These are phyloP conservation scores for Fragilaria radians DNA, from an alignment of 108 stramenopile species.

Conservation along the genomic window DNA sequence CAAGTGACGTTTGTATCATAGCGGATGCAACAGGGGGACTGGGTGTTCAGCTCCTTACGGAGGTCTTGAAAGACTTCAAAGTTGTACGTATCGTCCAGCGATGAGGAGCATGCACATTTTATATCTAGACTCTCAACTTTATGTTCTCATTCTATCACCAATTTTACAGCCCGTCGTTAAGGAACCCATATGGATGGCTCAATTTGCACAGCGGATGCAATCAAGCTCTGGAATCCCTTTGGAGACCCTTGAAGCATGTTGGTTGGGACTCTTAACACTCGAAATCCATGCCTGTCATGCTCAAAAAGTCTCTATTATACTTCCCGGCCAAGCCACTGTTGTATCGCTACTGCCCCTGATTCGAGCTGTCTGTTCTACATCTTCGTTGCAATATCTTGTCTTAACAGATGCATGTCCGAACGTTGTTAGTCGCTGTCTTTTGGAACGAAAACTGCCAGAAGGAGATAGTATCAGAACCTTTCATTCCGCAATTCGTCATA, in stretches of 20 bases:
- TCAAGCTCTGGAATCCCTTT: too few relatives aligned
- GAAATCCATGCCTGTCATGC: conserved; percentile 31
- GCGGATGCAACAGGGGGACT: conserved; percentile 62
- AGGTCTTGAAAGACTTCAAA: conserved; percentile 18
- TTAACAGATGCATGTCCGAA: conserved; percentile 59
- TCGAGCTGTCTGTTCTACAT: conserved; percentile 61
- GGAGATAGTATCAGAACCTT: too few relatives aligned
- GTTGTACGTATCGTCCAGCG: conserved; percentile 25
- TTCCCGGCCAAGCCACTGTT: conserved; percentile 61
- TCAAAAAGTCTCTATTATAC: conserved; percentile 50
- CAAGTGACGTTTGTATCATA: conserved; percentile 56
- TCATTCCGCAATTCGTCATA: too few relatives aligned
- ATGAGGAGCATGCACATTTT: too few relatives aligned
- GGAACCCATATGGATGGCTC: conserved; percentile 68
- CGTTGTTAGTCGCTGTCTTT: conserved; percentile 39
- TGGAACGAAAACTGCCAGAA: conserved; percentile 4
- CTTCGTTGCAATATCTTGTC: conserved; percentile 73
- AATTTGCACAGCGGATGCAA: too few relatives aligned
- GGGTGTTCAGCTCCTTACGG: conserved; percentile 21
- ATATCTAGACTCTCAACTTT: too few relatives aligned
- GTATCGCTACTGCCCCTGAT: conserved; percentile 56
- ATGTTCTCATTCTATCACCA: background rate
- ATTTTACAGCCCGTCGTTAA: conserved; percentile 7
- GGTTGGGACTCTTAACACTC: conserved; percentile 64
- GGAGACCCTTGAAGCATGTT: conserved; percentile 38